Percentiles rank a stretch among this genome's conserved stretches.
These are phyloP conservation scores for Malania oleifera DNA, from an alignment of 164 flowering plant genomes.

Conservation along the genomic window DNA sequence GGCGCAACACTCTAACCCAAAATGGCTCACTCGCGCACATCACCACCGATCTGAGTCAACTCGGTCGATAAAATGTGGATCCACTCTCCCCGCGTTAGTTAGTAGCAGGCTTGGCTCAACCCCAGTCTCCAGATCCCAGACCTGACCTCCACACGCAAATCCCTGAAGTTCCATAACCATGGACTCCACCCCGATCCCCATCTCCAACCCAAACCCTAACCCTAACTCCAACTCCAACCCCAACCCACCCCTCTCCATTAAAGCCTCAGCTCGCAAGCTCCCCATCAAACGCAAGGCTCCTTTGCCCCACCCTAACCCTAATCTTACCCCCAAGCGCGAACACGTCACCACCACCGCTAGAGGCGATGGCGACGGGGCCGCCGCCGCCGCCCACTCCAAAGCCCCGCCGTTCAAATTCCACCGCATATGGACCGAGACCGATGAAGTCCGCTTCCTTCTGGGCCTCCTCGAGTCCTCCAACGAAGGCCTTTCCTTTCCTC, in stretches of 20 bases:
- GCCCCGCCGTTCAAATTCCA: slow-evolving; percentile 56
- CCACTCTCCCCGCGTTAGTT: too few species aligned
- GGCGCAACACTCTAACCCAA: too few species aligned
- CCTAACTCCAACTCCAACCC: slow-evolving; percentile 4
- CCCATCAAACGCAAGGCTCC: slow-evolving; percentile 60
- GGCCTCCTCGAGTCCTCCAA: slow-evolving; percentile 45
- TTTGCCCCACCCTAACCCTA: slow-evolving; percentile 12
- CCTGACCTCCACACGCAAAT: too few species aligned
- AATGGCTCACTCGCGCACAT: too few species aligned
- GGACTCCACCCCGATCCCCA: slow-evolving; percentile 28
- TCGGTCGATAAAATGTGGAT: too few species aligned
- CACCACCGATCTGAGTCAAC: too few species aligned
- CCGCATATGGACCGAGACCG: slow-evolving; percentile 63
- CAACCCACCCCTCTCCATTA: slow-evolving; percentile 17
- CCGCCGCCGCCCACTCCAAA: slow-evolving; percentile 7
- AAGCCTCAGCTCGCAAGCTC: slow-evolving; percentile 47
- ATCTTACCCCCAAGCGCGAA: slow-evolving; percentile 13
- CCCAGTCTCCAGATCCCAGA: too few species aligned
- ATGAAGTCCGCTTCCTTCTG: slow-evolving; percentile 60
- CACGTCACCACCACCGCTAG: neutral
- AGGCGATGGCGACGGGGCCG: neutral
- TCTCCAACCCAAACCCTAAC: slow-evolving; percentile 1
- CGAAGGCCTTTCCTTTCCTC: slow-evolving; percentile 38
- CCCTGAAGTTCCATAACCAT: slow-evolving; percentile 11
- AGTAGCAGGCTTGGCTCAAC: too few species aligned